These are phyloP conservation scores for Cadophora sp. DNA, from an alignment of 2,329 filamentous ascomycete genomes.

Conservation along the genomic window DNA sequence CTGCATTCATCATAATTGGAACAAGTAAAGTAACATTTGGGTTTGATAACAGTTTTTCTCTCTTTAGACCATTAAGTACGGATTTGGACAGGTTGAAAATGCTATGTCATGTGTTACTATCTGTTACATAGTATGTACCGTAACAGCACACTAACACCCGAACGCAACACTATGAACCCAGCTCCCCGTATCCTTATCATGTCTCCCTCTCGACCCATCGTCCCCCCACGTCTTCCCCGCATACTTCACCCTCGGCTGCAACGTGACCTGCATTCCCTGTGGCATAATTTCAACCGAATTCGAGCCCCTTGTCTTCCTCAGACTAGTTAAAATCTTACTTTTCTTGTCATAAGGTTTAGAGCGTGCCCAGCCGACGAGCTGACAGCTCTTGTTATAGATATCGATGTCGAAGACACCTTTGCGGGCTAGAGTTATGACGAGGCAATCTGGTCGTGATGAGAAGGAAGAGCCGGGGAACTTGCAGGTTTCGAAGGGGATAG, in stretches of 20 bases:
- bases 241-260: neutral
- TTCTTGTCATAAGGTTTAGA: neutral
- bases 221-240: neutral
- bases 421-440: neutral
- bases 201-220: neutral
- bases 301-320: neutral
- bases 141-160: neutral
- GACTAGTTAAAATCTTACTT: neutral
- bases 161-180: neutral
- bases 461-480: neutral
- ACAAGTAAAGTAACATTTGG: no score
- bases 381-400: neutral
- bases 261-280: neutral
- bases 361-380: neutral
- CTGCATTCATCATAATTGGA: no score
- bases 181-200: neutral
- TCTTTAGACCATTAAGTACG: no score
- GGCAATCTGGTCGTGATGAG: neutral
- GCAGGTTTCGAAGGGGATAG: neutral
- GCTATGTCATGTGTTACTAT: no score
- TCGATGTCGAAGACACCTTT: neutral
- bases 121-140: no score
- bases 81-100: no score
- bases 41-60: no score
- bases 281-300: neutral